A percentile compares a stretch with the other conserved stretches of the same genome.
These are phyloP conservation scores for Atkinsonella hypoxylon DNA, from an alignment of 2,329 filamentous ascomycete species.

Conservation along the genomic window DNA sequence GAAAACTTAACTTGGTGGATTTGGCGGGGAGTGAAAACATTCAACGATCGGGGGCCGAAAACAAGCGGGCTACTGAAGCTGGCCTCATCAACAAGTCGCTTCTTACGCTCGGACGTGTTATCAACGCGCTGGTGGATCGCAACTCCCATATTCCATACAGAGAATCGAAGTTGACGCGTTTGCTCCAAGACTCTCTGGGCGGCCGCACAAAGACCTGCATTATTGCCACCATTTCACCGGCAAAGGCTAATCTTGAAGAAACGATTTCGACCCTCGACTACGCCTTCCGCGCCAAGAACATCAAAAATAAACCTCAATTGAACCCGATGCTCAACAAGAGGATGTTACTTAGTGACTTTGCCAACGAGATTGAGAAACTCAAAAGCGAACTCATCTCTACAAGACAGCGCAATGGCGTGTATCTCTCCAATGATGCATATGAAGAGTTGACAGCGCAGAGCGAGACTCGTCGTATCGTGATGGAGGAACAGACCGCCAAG, in stretches of 20 bases:
- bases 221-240: conserved; percentile 90
- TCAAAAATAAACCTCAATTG: conserved; percentile 92
- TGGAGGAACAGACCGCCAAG: conserved; percentile 83
- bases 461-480: conserved; percentile 81
- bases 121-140: conserved; percentile 90
- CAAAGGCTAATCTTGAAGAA: conserved; percentile 90
- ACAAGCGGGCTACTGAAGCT: conserved; percentile 91
- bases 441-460: conserved; percentile 87
- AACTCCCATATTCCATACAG: conserved; percentile 79
- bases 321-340: conserved; percentile 91
- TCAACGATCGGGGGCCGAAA: conserved; percentile 89
- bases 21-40: conserved; percentile 97
- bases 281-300: conserved; percentile 95
- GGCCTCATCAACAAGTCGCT: conserved; percentile 97
- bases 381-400: conserved; percentile 91
- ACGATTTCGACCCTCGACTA: conserved; percentile 98
- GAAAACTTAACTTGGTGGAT: conserved; percentile 94
- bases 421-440: conserved; percentile 77
- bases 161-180: conserved; percentile 89
- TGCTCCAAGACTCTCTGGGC: conserved; percentile 92
- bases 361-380: conserved; percentile 82
- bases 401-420: conserved; percentile 87
- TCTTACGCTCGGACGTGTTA: conserved; percentile 86
- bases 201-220: conserved; percentile 97
- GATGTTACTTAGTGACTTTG: conserved; percentile 81